Evolutionary conservation across 2,329 filamentous ascomycete species (phyloP).

Genomic region (Fusarium virguliforme): DNA sequence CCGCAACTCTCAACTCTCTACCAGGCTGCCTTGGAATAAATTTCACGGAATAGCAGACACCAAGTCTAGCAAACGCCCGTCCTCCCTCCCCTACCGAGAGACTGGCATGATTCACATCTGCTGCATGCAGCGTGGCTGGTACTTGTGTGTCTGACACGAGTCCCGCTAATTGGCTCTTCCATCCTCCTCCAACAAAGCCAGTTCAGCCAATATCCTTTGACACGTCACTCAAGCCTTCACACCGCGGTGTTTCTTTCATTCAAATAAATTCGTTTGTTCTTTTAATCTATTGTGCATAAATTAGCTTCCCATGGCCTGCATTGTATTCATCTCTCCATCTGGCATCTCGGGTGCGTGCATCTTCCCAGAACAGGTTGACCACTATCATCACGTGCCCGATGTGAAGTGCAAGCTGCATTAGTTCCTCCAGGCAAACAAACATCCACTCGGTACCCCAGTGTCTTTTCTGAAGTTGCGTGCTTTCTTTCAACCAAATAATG

Average conservation of each 20-base stretch:
- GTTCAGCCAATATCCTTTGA: background rate
- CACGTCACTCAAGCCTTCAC: slow-evolving; percentile 7
- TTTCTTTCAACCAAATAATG: background rate
- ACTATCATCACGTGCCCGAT: slow-evolving; percentile 1
- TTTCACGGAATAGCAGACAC: background rate
- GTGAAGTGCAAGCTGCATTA: background rate
- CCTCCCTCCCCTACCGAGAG: slow-evolving; percentile 33
- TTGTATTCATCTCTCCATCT: background rate
- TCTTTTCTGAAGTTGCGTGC: background rate
- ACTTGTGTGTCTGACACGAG: background rate
- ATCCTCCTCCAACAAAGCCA: background rate
- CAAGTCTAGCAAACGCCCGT: slow-evolving; percentile 13
- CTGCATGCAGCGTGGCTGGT: slow-evolving; percentile 34
- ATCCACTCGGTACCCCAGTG: background rate
- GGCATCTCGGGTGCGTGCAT: background rate
- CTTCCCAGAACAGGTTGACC: background rate
- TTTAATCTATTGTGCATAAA: background rate
- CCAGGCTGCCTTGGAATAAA: background rate
- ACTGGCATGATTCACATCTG: slow-evolving; percentile 37
- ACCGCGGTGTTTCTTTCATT: background rate
- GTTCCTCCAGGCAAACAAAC: background rate
- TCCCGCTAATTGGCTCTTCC: slow-evolving; percentile 1
- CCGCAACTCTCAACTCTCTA: background rate
- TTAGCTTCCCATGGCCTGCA: too few species aligned
- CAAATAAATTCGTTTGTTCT: background rate